Base-by-base conservation (phyloP, 2,329 filamentous ascomycete species). In the Botrytis medusae region DNA sequence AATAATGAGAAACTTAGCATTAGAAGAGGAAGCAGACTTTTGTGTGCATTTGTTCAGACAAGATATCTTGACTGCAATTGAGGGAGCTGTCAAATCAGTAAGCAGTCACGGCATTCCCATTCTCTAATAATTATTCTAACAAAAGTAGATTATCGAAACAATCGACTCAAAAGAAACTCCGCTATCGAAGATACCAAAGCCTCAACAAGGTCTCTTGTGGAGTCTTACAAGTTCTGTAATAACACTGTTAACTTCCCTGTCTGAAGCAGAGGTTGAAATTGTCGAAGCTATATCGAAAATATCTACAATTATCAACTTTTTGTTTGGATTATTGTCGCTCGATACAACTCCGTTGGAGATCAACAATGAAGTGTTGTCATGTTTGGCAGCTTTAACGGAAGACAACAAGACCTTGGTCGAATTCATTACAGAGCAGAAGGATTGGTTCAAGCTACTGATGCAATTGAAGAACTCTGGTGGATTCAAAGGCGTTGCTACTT, bases 21-120 rank as follows among this genome's bases (percentile, higher is more conserved):
- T 87, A 75, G 87, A 91, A 78, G 90, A 92, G 80, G 90, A 91
- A 77, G 83, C 87, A 20, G 90, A 91, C 78, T 92, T 92, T 74
- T 90, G 89, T 75, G 83, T 92, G 32, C 89, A 92, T 77, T 80
- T 92, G 73, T 91, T 87, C 78, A 84, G 90, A 61, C 83, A 87
- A 42, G 90, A 91, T 79, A 81, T 91, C 22, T 78, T 92, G 74
- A 88, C 87, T 42, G 88, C 89, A 32, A 85, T 91, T 73, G 85
- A 88, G 73, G 86, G 87, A 79, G 88, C 88, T 22, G 82, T 85
- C 69, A 84, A 84, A 70, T 84, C 84, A 74, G 87, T 90, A 79
- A 80, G 85, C 80, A 68, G 63, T 68, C 29, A 42, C 44, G 40
- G 5, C 9, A 60, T 42, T 44, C 6, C 25, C 18, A 22, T 29